Evolutionary conservation across 2,329 filamentous ascomycete genomes (phyloP).

Genomic region (Pseudocercospora ulei): DNA sequence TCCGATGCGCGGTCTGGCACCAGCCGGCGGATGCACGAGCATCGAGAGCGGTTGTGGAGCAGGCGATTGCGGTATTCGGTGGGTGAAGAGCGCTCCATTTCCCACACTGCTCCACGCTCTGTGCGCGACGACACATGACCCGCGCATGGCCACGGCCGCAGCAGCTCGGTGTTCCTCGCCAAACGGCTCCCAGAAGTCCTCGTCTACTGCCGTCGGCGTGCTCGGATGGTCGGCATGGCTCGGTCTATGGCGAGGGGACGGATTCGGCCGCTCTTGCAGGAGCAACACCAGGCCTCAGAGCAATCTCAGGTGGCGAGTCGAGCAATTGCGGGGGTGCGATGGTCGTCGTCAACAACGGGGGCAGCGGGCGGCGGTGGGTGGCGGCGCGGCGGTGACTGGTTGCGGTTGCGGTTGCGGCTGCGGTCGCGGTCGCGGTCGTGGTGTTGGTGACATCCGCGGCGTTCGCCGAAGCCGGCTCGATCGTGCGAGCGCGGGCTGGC

Average conservation of each 20-base stretch:
- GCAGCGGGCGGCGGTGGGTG: too few species aligned
- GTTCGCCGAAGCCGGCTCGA: too few species aligned
- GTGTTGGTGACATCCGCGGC: too few species aligned
- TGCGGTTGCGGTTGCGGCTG: too few species aligned
- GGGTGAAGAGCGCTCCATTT: slow-evolving; percentile 32
- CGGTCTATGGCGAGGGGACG: slow-evolving; percentile 16
- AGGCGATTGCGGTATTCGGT: slow-evolving; percentile 27
- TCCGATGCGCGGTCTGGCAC: not conserved
- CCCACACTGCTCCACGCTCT: slow-evolving; percentile 33
- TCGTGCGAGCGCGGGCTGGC: too few species aligned
- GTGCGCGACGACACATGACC: slow-evolving; percentile 22
- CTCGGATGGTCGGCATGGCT: slow-evolving; percentile 6
- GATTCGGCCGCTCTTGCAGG: slow-evolving; percentile 7
- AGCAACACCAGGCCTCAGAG: slow-evolving; percentile 3
- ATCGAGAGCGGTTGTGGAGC: slow-evolving; percentile 1
- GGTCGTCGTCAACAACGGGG: too few species aligned
- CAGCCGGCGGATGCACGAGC: not conserved
- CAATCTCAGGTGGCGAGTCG: too few species aligned
- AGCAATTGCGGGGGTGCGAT: too few species aligned
- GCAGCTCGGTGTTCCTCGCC: not conserved
- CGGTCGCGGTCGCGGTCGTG: too few species aligned
- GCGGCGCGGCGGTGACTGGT: too few species aligned
- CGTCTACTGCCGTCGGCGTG: slow-evolving; percentile 6
- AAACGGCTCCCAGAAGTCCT: not conserved
- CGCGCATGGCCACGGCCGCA: slow-evolving; percentile 20